Evolutionary conservation across 352 stramenopile species (phyloP).

Genomic region (Phytopythium kandeliae): DNA sequence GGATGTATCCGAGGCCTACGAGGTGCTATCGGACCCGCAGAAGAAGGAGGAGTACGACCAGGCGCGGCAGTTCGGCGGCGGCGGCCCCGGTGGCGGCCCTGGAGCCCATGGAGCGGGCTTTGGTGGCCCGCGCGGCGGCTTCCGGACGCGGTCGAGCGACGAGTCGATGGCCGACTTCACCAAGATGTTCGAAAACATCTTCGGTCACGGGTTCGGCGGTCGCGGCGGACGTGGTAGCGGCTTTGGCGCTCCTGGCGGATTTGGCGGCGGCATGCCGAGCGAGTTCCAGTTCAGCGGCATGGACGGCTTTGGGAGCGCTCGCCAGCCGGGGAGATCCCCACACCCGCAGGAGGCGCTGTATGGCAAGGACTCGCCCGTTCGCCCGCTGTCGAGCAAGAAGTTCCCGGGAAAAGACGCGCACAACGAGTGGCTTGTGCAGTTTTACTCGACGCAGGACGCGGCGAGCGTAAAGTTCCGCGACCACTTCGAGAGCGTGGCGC

Average conservation of each 20-base stretch:
- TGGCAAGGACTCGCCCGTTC: constrained; percentile 51
- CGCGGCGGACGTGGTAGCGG: constrained; percentile 17
- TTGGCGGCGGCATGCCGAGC: constrained; percentile 32
- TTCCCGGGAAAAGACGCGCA: constrained; percentile 62
- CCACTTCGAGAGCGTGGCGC: constrained; percentile 56
- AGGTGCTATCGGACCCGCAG: constrained; percentile 88
- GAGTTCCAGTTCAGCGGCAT: constrained; percentile 82
- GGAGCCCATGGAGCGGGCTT: constrained; percentile 14
- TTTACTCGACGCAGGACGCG: constrained; percentile 58
- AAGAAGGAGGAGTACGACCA: constrained; percentile 90
- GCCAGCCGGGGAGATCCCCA: constrained; percentile 12
- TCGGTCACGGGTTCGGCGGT: constrained; percentile 53
- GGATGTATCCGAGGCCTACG: constrained; percentile 89
- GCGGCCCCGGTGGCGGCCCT: constrained; percentile 10
- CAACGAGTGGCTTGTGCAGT: constrained; percentile 81
- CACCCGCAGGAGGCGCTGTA: constrained; percentile 44
- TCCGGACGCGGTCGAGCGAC: constrained; percentile 28
- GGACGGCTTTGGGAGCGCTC: constrained; percentile 63
- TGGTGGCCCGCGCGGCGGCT: constrained; percentile 13
- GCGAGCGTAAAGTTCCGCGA: constrained; percentile 52
- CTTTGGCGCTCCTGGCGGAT: constrained; percentile 13
- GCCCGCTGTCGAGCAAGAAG: constrained; percentile 60
- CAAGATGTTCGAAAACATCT: constrained; percentile 89
- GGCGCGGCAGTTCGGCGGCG: constrained; percentile 34
- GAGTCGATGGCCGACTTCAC: constrained; percentile 70